Evolutionary conservation across 495 filamentous ascomycete species (phyloP).

Genomic region (Penicillium bovifimosum): DNA sequence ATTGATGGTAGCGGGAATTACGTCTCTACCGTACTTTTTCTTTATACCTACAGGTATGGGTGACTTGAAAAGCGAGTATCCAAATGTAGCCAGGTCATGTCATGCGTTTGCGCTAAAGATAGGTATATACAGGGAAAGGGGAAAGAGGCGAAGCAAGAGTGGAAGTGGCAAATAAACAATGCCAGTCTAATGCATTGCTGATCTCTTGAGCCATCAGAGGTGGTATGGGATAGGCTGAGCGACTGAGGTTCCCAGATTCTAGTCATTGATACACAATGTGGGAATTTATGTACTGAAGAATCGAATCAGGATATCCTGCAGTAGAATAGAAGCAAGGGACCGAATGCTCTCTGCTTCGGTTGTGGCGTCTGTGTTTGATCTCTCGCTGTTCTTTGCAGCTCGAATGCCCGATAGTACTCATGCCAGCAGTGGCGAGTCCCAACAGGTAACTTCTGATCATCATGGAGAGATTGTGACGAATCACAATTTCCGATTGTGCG

Average conservation of each 20-base stretch:
- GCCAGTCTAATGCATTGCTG: background rate
- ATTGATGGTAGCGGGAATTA: background rate
- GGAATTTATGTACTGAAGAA: constrained; percentile 11
- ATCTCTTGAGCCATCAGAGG: background rate
- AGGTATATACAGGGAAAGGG: constrained; percentile 14
- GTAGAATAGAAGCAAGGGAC: background rate
- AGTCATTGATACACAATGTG: background rate
- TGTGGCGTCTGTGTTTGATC: background rate
- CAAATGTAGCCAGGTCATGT: constrained; percentile 7
- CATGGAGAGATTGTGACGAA: background rate
- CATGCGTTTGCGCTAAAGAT: constrained; percentile 18
- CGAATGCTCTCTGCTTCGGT: background rate
- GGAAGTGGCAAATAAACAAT: background rate
- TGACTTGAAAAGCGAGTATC: background rate
- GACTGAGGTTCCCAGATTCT: background rate
- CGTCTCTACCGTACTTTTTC: too few species aligned
- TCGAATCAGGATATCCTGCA: constrained; percentile 1
- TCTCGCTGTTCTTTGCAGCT: background rate
- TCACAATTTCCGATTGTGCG: background rate
- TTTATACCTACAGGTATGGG: background rate
- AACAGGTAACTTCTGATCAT: background rate
- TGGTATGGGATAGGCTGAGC: background rate
- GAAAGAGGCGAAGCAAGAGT: background rate
- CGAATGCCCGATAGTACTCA: background rate
- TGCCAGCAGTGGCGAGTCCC: background rate